These are phyloP conservation scores for Annulohypoxylon bovei DNA, from an alignment of 495 filamentous ascomycete genomes.

Conservation along the genomic window DNA sequence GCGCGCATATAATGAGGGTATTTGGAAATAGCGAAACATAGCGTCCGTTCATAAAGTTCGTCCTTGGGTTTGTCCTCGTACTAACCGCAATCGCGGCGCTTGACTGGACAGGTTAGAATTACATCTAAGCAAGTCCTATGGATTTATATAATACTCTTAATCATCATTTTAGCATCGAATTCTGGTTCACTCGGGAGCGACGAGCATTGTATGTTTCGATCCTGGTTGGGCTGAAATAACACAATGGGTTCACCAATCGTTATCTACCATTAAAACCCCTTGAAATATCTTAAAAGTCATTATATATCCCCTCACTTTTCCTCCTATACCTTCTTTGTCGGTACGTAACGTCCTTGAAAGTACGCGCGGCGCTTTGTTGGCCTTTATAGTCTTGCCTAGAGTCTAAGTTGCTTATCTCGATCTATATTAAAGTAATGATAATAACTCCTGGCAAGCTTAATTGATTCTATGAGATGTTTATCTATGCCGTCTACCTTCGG, in stretches of 20 bases:
- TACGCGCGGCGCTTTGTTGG: conserved; percentile 20
- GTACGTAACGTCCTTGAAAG: neutral
- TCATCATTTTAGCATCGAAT: too few species aligned
- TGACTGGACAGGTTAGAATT: neutral
- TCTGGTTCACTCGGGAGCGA: neutral
- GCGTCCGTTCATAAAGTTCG: conserved; percentile 9
- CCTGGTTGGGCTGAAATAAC: neutral
- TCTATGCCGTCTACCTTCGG: neutral
- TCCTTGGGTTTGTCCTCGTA: neutral
- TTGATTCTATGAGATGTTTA: neutral
- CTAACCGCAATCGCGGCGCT: neutral
- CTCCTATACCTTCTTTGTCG: conserved; percentile 7
- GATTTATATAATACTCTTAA: too few species aligned
- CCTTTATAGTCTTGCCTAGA: neutral
- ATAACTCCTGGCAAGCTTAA: too few species aligned
- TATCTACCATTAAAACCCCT: neutral
- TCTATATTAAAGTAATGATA: too few species aligned
- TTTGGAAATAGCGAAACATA: neutral
- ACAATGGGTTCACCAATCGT: neutral
- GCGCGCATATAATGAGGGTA: neutral
- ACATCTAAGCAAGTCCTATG: neutral
- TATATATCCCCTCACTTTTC: neutral
- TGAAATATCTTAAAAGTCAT: neutral
- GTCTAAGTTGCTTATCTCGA: neutral
- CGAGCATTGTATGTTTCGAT: neutral